Evolutionary conservation across 257 asterid genomes (phyloP).

Genomic region (Oldenlandia corymbosa): DNA sequence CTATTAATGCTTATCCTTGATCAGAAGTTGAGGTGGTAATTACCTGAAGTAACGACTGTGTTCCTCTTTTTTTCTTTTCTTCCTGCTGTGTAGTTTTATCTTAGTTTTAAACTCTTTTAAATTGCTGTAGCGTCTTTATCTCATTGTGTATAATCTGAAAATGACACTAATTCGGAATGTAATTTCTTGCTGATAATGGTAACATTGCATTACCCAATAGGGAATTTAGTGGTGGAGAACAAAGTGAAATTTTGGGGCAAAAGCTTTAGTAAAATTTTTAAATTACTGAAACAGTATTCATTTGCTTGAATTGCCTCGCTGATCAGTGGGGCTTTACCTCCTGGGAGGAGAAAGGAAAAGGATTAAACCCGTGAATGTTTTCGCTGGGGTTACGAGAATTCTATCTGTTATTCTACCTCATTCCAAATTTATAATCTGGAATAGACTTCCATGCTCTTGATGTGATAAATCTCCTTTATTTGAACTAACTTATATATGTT

Average conservation of each 20-base stretch:
- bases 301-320: not conserved
- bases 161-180: not conserved
- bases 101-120: not conserved
- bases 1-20: not conserved
- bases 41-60: not conserved
- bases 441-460: not conserved
- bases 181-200: not conserved
- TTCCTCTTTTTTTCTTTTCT: not conserved
- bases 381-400: too few species aligned
- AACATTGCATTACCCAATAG: not conserved
- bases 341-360: not conserved
- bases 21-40: not conserved
- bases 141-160: not conserved
- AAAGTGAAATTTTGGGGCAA: not conserved
- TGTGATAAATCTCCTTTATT: too few species aligned
- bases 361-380: not conserved
- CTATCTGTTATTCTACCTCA: too few species aligned
- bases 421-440: too few species aligned
- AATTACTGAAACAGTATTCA: not conserved
- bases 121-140: too few species aligned
- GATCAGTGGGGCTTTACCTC: constrained; percentile 1
- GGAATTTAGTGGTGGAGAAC: not conserved
- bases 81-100: too few species aligned
- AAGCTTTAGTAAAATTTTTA: not conserved
- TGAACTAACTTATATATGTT: too few species aligned